These are phyloP conservation scores for Trifolium dubium DNA, from an alignment of 306 rosid genomes.

Conservation along the genomic window DNA sequence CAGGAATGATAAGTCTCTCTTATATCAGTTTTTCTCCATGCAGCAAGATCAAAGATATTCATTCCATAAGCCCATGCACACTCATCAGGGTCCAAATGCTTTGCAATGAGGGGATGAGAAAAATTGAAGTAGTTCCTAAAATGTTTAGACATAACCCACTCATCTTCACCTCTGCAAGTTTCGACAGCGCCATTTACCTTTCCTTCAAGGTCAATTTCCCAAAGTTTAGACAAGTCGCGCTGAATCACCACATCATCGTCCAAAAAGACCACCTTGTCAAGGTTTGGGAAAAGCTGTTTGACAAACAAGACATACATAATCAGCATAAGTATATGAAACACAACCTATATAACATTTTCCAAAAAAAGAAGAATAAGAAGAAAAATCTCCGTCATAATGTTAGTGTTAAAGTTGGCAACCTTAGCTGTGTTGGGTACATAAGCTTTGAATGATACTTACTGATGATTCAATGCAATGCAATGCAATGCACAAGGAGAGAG, in stretches of 20 bases:
- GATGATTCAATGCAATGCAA: neutral
- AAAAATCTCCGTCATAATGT: neutral
- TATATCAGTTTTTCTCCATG: conserved; percentile 54
- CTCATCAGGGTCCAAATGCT: conserved; percentile 54
- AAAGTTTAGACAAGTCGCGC: conserved; percentile 59
- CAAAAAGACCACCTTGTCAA: conserved; percentile 79
- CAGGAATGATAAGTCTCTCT: conserved; percentile 55
- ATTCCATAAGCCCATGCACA: conserved; percentile 70
- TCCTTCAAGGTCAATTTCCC: conserved; percentile 61
- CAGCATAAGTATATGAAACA: conserved; percentile 36
- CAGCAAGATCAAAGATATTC: conserved; percentile 56
- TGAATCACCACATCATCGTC: conserved; percentile 57
- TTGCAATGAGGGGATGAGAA: conserved; percentile 50
- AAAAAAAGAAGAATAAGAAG: neutral
- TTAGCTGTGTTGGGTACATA: neutral
- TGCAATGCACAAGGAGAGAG: neutral
- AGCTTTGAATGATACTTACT: neutral
- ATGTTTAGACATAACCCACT: conserved; percentile 61
- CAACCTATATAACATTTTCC: conserved; percentile 12
- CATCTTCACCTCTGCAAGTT: conserved; percentile 62
- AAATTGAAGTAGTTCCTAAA: conserved; percentile 56
- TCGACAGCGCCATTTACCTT: conserved; percentile 64
- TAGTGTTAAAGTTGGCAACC: neutral
- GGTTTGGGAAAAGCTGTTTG: conserved; percentile 91
- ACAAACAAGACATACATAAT: conserved; percentile 40